Evolutionary conservation across 1,284 basidiomycete species (phyloP).

Genomic region (Puccinia triticina): DNA sequence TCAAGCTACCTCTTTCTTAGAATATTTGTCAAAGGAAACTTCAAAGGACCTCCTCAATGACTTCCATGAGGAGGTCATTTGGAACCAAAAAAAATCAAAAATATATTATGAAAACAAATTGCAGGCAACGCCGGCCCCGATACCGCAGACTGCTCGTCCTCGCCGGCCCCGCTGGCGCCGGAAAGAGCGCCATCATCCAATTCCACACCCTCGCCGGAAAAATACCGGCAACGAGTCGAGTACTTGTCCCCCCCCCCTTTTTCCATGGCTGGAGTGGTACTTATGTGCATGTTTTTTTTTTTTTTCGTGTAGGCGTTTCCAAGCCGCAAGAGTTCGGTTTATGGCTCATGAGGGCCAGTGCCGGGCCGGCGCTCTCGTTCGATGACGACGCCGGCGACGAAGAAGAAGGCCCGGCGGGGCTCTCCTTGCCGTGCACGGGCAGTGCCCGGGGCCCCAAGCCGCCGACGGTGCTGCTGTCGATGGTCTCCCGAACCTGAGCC

Average conservation of each 20-base stretch:
- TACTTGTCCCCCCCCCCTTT: background rate
- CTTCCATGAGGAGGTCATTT: too few relatives aligned
- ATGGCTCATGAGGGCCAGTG: constrained; percentile 41
- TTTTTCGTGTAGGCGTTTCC: background rate
- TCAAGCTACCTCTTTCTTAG: too few relatives aligned
- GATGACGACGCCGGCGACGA: constrained; percentile 4
- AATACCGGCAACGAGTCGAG: constrained; percentile 25
- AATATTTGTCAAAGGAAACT: too few relatives aligned
- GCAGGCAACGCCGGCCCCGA: constrained; percentile 13
- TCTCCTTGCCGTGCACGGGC: background rate
- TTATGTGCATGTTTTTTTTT: constrained; percentile 6
- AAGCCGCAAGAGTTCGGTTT: constrained; percentile 24
- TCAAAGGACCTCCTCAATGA: too few relatives aligned
- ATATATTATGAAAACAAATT: too few relatives aligned
- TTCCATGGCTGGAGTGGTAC: background rate
- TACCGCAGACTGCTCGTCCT: constrained; percentile 38
- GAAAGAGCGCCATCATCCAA: constrained; percentile 44
- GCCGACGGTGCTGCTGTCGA: constrained; percentile 41
- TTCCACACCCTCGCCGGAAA: constrained; percentile 28
- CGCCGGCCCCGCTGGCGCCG: constrained; percentile 29
- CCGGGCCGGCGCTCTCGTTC: constrained; percentile 20
- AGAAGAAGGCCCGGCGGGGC: background rate
- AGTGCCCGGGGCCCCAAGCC: background rate
- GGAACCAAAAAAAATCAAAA: too few relatives aligned
- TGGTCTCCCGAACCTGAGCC: constrained; percentile 37